phyloP scores from a whole-genome alignment of 495 filamentous ascomycete species.

The Gamarada debralockiae region DNA sequence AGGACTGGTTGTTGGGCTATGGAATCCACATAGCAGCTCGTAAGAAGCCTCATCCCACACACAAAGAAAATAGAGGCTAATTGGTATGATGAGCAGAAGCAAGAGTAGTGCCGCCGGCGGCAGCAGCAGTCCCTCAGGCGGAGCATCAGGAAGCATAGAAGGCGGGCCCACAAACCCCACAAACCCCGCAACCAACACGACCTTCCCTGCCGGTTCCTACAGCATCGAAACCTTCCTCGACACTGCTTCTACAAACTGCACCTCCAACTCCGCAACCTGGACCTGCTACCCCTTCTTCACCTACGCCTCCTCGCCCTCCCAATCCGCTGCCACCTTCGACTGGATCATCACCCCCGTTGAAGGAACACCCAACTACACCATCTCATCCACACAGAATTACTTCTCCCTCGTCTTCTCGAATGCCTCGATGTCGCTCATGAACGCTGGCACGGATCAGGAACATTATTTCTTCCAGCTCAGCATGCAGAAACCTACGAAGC shows the following conservation, averaged over 20 bases:
- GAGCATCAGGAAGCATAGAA: conserved; percentile 10
- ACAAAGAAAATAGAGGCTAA: background rate
- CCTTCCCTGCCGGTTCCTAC: conserved; percentile 54
- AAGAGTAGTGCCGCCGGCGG: background rate
- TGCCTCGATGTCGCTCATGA: conserved; percentile 31
- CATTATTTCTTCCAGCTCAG: conserved; percentile 45
- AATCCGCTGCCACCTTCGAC: conserved; percentile 44
- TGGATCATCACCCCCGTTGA: conserved; percentile 45
- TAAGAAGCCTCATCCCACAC: background rate
- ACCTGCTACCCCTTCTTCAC: conserved; percentile 49
- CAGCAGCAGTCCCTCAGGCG: background rate
- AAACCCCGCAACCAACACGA: conserved; percentile 12
- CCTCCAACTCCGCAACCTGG: conserved; percentile 44
- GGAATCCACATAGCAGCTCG: conserved; percentile 25
- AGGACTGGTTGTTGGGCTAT: conserved; percentile 40
- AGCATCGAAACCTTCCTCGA: conserved; percentile 50
- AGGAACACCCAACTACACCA: conserved; percentile 28
- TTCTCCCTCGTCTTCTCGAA: conserved; percentile 44
- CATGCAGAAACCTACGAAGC: conserved; percentile 39
- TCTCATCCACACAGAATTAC: conserved; percentile 44
- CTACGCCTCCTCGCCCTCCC: conserved; percentile 31
- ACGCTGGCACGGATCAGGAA: conserved; percentile 33
- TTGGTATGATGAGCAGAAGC: background rate
- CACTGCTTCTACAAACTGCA: conserved; percentile 45
- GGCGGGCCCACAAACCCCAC: background rate